phyloP scores from a whole-genome alignment of 2,329 filamentous ascomycete species.

The Colletotrichum sidae region DNA sequence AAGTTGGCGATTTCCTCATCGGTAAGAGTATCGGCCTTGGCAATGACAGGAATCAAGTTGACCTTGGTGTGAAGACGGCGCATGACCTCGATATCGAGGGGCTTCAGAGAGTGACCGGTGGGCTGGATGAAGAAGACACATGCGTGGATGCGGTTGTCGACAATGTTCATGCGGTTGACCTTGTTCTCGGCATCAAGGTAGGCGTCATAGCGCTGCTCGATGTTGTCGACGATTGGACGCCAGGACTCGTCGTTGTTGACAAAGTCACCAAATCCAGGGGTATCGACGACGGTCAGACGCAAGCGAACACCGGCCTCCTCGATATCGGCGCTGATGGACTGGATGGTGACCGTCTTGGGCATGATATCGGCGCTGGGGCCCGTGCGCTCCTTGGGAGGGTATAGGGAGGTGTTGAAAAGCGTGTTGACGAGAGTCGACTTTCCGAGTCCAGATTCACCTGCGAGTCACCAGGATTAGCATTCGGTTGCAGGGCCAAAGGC shows the following conservation, averaged over 20 bases:
- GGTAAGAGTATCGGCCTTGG: constrained; percentile 97
- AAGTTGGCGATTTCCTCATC: constrained; percentile 95
- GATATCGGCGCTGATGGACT: constrained; percentile 95
- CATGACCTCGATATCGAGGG: constrained; percentile 99
- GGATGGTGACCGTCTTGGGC: constrained; percentile 96
- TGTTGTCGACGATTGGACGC: constrained; percentile 99
- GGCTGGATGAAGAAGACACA: constrained; percentile 99
- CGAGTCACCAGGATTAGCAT: constrained; percentile 33
- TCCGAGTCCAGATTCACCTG: constrained; percentile 98
- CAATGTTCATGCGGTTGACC: constrained; percentile 99
- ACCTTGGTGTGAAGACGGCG: constrained; percentile 99
- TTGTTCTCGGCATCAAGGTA: constrained; percentile 99
- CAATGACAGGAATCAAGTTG: constrained; percentile 99
- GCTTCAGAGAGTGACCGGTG: constrained; percentile 97
- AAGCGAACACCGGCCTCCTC: constrained; percentile 98
- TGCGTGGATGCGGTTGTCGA: constrained; percentile 98
- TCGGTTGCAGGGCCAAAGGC: neutral
- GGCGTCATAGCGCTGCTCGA: constrained; percentile 98
- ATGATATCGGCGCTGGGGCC: constrained; percentile 97
- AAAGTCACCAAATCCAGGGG: constrained; percentile 97
- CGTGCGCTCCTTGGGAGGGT: constrained; percentile 98
- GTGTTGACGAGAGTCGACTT: constrained; percentile 99
- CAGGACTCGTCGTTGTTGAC: constrained; percentile 99
- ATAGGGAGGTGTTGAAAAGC: constrained; percentile 98
- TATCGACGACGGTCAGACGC: constrained; percentile 96